These are phyloP conservation scores for Stephania cephalantha DNA, from an alignment of 164 flowering plant genomes.

Conservation along the genomic window DNA sequence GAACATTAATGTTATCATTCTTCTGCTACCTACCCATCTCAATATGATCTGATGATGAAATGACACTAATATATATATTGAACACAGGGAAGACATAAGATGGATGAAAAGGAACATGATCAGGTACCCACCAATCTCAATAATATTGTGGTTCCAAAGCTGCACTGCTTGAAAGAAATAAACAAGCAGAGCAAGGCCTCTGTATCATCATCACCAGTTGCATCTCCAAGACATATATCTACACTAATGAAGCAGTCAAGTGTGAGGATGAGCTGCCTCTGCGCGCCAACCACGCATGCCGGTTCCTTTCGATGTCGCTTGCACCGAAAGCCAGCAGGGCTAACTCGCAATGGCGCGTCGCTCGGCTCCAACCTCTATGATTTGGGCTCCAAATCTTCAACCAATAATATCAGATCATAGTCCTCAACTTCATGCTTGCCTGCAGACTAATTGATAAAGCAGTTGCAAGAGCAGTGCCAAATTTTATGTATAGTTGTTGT, in stretches of 20 bases:
- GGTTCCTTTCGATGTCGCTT: background rate
- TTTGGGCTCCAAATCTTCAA: background rate
- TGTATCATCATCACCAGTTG: background rate
- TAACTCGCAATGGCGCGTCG: background rate
- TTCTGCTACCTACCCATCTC: too few species aligned
- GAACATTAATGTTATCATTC: background rate
- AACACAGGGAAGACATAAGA: background rate
- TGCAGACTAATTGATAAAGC: too few species aligned
- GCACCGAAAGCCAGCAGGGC: slow-evolving; percentile 2
- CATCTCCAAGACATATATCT: background rate
- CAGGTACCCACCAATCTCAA: background rate
- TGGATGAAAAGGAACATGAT: background rate
- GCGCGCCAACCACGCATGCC: background rate
- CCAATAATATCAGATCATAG: background rate
- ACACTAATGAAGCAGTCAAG: background rate
- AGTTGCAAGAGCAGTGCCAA: too few species aligned
- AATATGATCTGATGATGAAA: too few species aligned
- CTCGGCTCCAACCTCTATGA: background rate
- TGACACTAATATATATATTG: background rate
- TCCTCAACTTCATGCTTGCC: too few species aligned
- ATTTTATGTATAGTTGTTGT: too few species aligned
- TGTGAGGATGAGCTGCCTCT: background rate
- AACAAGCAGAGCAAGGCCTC: background rate
- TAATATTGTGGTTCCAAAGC: background rate
- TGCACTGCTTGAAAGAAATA: background rate